Evolutionary conservation across 202 grass and related monocot genomes (phyloP).

Genomic region (Carex arenaria): DNA sequence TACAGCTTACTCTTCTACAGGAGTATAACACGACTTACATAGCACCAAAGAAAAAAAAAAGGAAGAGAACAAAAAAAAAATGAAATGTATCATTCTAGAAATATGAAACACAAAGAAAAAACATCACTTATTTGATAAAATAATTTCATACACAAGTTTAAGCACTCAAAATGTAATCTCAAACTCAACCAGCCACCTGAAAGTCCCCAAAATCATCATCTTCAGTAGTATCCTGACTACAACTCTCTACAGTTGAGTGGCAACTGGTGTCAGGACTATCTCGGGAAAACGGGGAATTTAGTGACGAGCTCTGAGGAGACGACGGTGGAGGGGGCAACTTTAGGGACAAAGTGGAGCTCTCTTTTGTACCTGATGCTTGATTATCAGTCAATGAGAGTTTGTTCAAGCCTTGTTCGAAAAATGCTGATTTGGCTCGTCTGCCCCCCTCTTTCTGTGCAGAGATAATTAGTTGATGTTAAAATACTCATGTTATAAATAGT

Average conservation of each 20-base stretch:
- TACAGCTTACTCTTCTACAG: conserved; percentile 18
- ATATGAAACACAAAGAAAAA: conserved; percentile 18
- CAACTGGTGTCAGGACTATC: conserved; percentile 8
- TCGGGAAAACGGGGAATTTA: not conserved
- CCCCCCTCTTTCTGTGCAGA: conserved; percentile 57
- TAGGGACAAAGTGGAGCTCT: conserved; percentile 44
- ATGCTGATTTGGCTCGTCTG: conserved; percentile 43
- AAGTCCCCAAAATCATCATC: conserved; percentile 97
- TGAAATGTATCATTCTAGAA: conserved; percentile 25
- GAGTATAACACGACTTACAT: not conserved
- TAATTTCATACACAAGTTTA: conserved; percentile 21
- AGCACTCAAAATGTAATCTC: not conserved
- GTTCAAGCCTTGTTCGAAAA: conserved; percentile 81
- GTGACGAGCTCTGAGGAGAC: conserved; percentile 32
- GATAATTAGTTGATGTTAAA: conserved; percentile 14
- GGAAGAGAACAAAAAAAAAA: not conserved
- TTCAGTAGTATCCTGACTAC: conserved; percentile 25
- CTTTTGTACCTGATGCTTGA: conserved; percentile 47
- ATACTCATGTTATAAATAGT: not conserved
- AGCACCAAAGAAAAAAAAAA: not conserved
- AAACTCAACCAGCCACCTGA: conserved; percentile 77
- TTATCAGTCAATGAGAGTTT: conserved; percentile 45
- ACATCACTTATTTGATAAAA: conserved; percentile 38
- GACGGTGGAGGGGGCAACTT: conserved; percentile 74
- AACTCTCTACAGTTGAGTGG: conserved; percentile 26